These are phyloP conservation scores for Lizanozyma gosingica DNA, from an alignment of 1,139 yeast species.

Conservation along the genomic window DNA sequence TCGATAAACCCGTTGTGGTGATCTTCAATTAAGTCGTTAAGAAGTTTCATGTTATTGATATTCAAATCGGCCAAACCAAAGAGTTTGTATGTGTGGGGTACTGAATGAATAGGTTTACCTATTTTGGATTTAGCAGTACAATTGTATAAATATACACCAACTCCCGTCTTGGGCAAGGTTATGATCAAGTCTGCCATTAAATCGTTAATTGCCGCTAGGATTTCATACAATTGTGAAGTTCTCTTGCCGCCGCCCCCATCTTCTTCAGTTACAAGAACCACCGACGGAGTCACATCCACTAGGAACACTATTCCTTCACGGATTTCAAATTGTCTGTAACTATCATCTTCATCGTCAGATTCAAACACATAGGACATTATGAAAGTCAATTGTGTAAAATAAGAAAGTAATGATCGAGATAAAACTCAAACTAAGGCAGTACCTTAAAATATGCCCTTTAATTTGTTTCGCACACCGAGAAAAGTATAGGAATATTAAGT, in stretches of 20 bases:
- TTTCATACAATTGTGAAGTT: conserved; percentile 39
- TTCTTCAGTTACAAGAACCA: conserved; percentile 29
- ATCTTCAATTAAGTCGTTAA: conserved; percentile 27
- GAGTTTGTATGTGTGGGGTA: conserved; percentile 10
- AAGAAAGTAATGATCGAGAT: too few relatives aligned
- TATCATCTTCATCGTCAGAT: not conserved
- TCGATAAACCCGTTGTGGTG: conserved; percentile 2
- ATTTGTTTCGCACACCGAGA: too few relatives aligned
- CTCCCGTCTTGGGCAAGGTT: conserved; percentile 52
- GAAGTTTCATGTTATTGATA: conserved; percentile 24
- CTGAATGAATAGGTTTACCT: not conserved
- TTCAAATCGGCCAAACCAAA: conserved; percentile 30
- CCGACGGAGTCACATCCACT: conserved; percentile 47
- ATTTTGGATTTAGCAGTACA: conserved; percentile 16
- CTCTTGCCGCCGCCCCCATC: too few relatives aligned
- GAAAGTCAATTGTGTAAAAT: too few relatives aligned
- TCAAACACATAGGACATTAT: not conserved
- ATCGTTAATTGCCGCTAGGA: conserved; percentile 44
- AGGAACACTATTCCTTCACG: conserved; percentile 59
- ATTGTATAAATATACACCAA: conserved; percentile 58
- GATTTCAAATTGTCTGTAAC: conserved; percentile 35
- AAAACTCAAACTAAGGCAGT: too few relatives aligned
- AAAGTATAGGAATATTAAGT: too few relatives aligned
- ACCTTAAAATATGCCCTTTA: too few relatives aligned
- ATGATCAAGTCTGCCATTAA: conserved; percentile 52